phyloP scores from a whole-genome alignment of 176 grass and related monocot species.

The Eleusine coracana region DNA sequence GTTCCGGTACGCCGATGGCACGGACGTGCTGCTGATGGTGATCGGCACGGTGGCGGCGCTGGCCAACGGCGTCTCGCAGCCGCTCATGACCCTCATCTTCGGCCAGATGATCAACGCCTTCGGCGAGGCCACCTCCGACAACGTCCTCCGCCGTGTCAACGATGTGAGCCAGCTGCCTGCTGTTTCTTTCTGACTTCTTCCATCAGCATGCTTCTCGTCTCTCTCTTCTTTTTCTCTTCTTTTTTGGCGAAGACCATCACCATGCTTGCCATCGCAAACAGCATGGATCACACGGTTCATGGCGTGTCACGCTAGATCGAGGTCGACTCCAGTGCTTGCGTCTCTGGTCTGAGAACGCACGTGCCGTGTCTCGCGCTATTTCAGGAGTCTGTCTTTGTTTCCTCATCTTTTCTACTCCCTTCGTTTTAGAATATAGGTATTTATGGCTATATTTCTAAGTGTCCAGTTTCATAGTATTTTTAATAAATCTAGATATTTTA shows the following conservation, averaged over 20 bases:
- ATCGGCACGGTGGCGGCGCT: constrained; percentile 47
- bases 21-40: constrained; percentile 52
- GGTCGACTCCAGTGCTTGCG: neutral
- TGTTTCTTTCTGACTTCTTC: no score
- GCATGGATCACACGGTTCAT: neutral
- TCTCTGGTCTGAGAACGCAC: neutral
- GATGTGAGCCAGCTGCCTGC: constrained; percentile 22
- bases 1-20: constrained; percentile 53
- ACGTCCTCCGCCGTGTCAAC: constrained; percentile 55
- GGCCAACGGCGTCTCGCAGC: constrained; percentile 64
- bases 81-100: constrained; percentile 63
- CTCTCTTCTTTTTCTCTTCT: no score
- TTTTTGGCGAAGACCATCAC: no score
- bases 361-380: constrained; percentile 25
- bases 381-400: neutral
- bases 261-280: neutral
- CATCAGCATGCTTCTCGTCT: no score
- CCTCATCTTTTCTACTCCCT: neutral
- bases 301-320: neutral
- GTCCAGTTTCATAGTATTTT: no score
- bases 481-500: no score
- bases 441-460: no score
- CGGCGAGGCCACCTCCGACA: constrained; percentile 31
- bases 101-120: constrained; percentile 63
- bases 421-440: neutral